phyloP scores from a whole-genome alignment of 2,329 filamentous ascomycete species.

The Rhynchosporium graminicola region DNA sequence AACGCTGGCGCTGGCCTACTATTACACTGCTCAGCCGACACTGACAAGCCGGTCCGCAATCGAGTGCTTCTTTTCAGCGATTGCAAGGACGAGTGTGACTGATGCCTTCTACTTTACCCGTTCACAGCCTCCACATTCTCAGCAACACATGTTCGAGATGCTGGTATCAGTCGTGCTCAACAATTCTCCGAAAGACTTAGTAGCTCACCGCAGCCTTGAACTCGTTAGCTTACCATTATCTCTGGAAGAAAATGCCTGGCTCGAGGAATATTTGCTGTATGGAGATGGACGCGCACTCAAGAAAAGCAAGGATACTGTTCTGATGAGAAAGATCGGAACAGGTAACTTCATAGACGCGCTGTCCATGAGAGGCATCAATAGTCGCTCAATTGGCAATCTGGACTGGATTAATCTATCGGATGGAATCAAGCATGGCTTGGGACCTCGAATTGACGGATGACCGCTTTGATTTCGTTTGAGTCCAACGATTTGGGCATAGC shows the following conservation, averaged over 20 bases:
- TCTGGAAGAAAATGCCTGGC: constrained; percentile 69
- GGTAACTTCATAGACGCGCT: constrained; percentile 57
- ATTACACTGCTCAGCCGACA: constrained; percentile 71
- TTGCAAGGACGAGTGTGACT: constrained; percentile 66
- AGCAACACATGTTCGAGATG: constrained; percentile 65
- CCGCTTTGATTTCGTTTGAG: not conserved
- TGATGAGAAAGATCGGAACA: constrained; percentile 71
- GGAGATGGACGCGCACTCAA: constrained; percentile 66
- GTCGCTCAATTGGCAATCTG: constrained; percentile 34
- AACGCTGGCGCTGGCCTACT: constrained; percentile 73
- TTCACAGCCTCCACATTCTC: constrained; percentile 60
- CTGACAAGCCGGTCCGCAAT: constrained; percentile 65
- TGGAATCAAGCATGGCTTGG: constrained; percentile 38
- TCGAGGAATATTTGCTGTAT: constrained; percentile 65
- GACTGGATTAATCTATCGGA: constrained; percentile 37
- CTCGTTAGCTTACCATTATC: constrained; percentile 74
- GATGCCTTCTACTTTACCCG: constrained; percentile 76
- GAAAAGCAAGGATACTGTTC: constrained; percentile 69
- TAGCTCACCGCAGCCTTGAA: constrained; percentile 62
- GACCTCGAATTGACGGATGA: constrained; percentile 29
- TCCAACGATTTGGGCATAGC: constrained; percentile 17
- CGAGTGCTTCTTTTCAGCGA: constrained; percentile 67
- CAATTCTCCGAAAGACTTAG: constrained; percentile 42
- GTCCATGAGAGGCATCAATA: constrained; percentile 44
- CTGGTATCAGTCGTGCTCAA: constrained; percentile 61